Evolutionary conservation across 1,284 basidiomycete species (phyloP), one percentile per base, ranked within the genome.

Genomic region (Ceratorhiza oryzae-sativae): DNA sequence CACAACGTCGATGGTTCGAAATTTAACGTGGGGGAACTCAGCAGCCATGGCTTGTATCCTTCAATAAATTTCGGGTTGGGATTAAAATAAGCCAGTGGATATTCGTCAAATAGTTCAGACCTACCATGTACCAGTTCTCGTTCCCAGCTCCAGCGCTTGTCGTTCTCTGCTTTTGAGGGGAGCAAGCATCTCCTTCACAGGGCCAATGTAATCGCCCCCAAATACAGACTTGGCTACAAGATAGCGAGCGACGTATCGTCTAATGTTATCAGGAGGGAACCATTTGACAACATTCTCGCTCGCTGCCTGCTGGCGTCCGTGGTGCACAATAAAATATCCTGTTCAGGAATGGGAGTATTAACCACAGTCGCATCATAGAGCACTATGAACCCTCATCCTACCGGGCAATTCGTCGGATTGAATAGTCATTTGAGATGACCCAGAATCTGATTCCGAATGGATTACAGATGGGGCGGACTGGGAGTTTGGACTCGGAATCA

Each of bases 41-140:
- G 36, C 15, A 6, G 58, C 58, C 58, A 60, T 60, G 15, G 13
- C 34, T 39, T 60, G 58, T 25, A 39, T 25, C 58, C 58, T 60
- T 23, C 10, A 10, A 9, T 10, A 45, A 18, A 49, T 25, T 8
- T 18, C 15, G 23, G 46, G 8, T 6, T 49, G 8, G 6, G 5
- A 8, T 25, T 18, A 8, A 25, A n/a, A n/a, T 8, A 8, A 25
- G 36, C 36, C 36, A 39, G n/a, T 10, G 41, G 18, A 45, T 9
- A 10, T 18, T n/a, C 36, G 8, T 13, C 36, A 39, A 39, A 39
- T 13, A n/a, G 36, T 39, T 39, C 13, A 39, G 36, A 39, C 55
- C 36, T 30, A 58, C 55, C 55, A 58, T 9, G 30, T 39, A 8
- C 39, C 36, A 39, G 41, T n/a, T 15, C 58, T 25, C 13, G 58